Conservation (phyloP, 2,329 filamentous ascomycete genomes). For the Erysiphe pulchra region DNA sequence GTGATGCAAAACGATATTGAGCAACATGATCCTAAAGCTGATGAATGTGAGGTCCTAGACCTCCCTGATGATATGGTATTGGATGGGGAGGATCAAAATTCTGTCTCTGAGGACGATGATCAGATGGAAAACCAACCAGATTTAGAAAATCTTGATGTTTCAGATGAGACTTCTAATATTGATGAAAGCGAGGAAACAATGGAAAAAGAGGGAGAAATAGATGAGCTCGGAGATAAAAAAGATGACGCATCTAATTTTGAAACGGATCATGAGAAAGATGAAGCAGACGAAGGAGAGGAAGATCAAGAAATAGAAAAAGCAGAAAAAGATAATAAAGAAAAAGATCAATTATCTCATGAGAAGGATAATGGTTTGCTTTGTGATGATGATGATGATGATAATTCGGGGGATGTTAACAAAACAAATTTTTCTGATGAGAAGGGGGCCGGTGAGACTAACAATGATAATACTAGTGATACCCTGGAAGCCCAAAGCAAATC, state of each 20-base stretch:
- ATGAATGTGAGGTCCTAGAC: conserved; percentile 41
- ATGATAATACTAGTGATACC: conserved; percentile 35
- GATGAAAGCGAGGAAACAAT: conserved; percentile 12
- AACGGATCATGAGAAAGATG: conserved; percentile 11
- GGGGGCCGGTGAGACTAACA: conserved; percentile 30
- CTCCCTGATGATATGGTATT: conserved; percentile 47
- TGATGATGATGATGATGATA: conserved; percentile 19
- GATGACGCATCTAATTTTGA: conserved; percentile 10
- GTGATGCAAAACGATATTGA: conserved; percentile 32
- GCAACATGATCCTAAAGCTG: conserved; percentile 36
- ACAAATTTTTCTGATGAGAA: conserved; percentile 35
- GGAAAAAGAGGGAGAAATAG: conserved; percentile 14
- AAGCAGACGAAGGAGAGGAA: conserved; percentile 19
- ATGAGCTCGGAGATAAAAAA: conserved; percentile 13
- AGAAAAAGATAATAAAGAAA: conserved; percentile 21
- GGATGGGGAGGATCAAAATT: conserved; percentile 20
- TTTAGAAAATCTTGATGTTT: conserved; percentile 16
- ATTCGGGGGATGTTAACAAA: conserved; percentile 31
- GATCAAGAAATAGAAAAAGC: conserved; percentile 24
- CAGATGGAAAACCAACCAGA: conserved; percentile 30
- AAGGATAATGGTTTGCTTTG: conserved; percentile 16
- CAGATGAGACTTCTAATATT: conserved; percentile 14
- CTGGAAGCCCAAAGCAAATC: conserved; percentile 33
- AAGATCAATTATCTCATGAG: conserved; percentile 22
- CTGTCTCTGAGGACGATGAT: conserved; percentile 16